Percentiles rank a stretch among this genome's conserved stretches.
Conservation (phyloP, 2,329 filamentous ascomycete genomes). For the Teratosphaeria destructans region DNA sequence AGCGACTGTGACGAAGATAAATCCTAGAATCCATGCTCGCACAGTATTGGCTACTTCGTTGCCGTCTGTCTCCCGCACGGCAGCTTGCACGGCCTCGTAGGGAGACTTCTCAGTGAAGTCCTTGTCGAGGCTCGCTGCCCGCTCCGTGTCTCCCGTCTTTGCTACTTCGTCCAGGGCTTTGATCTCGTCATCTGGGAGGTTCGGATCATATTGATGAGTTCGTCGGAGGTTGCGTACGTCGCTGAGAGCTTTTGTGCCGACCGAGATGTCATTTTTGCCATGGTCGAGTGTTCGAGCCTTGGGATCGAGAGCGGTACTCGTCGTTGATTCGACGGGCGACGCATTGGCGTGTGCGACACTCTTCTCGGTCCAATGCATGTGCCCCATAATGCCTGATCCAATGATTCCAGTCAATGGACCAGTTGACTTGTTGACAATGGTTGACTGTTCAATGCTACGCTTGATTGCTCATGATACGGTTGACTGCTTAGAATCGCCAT, state of each 20-base stretch:
- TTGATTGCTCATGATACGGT: too few relatives aligned
- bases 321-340: background rate
- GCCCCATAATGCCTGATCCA: background rate
- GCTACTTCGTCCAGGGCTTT: conserved; percentile 8
- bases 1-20: conserved; percentile 34
- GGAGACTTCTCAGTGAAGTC: conserved; percentile 8
- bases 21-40: conserved; percentile 31
- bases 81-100: conserved; percentile 27
- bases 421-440: too few relatives aligned
- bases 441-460: too few relatives aligned
- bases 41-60: conserved; percentile 28
- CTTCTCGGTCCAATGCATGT: background rate
- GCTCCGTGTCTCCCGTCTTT: conserved; percentile 6
- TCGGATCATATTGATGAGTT: conserved; percentile 10
- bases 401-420: background rate
- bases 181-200: conserved; percentile 10
- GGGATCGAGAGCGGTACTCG: background rate
- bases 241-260: conserved; percentile 7
- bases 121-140: conserved; percentile 6
- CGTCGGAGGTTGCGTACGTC: conserved; percentile 7
- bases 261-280: background rate
- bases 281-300: background rate
- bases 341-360: background rate
- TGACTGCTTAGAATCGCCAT: too few relatives aligned
- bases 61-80: conserved; percentile 37